Evolutionary conservation across 495 filamentous ascomycete genomes (phyloP).

Genomic region (Aspergillus biplanus): DNA sequence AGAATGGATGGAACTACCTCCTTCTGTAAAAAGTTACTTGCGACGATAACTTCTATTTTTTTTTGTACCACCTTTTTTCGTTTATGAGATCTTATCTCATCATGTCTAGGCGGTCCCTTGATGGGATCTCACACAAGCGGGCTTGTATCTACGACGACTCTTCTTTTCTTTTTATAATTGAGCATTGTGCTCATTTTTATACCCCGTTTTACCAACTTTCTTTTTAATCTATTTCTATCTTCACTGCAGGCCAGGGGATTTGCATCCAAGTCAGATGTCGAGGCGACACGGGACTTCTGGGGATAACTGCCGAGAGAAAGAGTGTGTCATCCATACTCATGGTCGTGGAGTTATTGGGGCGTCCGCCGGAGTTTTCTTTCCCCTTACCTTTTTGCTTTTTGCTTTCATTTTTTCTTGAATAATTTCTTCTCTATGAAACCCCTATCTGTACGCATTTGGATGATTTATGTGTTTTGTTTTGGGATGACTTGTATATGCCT

Average conservation of each 20-base stretch:
- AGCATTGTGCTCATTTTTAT: conserved; percentile 15
- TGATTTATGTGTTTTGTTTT: neutral
- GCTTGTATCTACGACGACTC: conserved; percentile 25
- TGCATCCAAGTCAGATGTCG: conserved; percentile 13
- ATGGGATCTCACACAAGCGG: conserved; percentile 26
- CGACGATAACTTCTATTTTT: neutral
- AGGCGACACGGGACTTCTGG: conserved; percentile 18
- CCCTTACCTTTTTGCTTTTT: neutral
- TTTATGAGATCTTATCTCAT: conserved; percentile 27
- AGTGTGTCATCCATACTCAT: conserved; percentile 15
- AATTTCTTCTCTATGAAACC: conserved; percentile 5
- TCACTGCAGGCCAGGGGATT: conserved; percentile 20
- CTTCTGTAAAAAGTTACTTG: conserved; percentile 64
- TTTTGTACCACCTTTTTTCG: conserved; percentile 2
- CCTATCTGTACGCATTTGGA: neutral
- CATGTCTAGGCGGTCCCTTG: conserved; percentile 22
- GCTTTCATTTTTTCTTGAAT: neutral
- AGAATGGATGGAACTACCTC: conserved; percentile 89
- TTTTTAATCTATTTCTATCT: conserved; percentile 15
- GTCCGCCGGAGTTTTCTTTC: conserved; percentile 8
- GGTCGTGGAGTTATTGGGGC: conserved; percentile 13
- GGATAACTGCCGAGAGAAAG: conserved; percentile 20
- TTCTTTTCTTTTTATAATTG: conserved; percentile 17
- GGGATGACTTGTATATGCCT: no score
- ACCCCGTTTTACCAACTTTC: neutral